Conservation (phyloP, 2,329 filamentous ascomycete genomes). For the Scortechinia acanthostroma region DNA sequence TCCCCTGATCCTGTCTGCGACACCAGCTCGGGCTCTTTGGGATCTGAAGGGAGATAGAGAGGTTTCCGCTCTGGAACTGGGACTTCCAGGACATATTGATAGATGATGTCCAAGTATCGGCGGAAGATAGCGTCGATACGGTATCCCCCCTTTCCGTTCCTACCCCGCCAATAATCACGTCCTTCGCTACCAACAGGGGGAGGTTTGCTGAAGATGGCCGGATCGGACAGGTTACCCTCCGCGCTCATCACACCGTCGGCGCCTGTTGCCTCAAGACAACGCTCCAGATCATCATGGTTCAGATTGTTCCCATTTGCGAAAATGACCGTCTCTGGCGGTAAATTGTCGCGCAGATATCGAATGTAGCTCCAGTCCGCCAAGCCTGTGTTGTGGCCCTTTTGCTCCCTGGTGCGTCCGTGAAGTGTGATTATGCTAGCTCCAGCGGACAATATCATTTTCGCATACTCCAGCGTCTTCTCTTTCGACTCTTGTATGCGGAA, state of each 20-base stretch:
- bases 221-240: constrained; percentile 89
- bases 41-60: constrained; percentile 64
- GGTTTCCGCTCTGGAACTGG: constrained; percentile 58
- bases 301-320: constrained; percentile 96
- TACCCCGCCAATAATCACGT: constrained; percentile 80
- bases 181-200: constrained; percentile 59
- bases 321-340: constrained; percentile 82
- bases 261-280: constrained; percentile 75
- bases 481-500: constrained; percentile 82
- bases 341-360: constrained; percentile 71
- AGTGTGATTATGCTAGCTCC: constrained; percentile 91
- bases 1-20: constrained; percentile 9
- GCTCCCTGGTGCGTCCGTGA: constrained; percentile 79
- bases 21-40: constrained; percentile 34
- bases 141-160: constrained; percentile 74
- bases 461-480: constrained; percentile 83
- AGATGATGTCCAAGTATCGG: constrained; percentile 84
- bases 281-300: constrained; percentile 68
- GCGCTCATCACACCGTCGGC: constrained; percentile 93
- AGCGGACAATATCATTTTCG: constrained; percentile 75
- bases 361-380: constrained; percentile 88
- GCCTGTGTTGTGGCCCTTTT: constrained; percentile 93
- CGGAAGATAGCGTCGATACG: constrained; percentile 81
- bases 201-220: constrained; percentile 70
- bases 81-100: constrained; percentile 64